A percentile compares a stretch with the other conserved stretches of the same genome.
These are phyloP conservation scores for Dactylorhiza incarnata DNA, from an alignment of 106 monocot genomes.

Conservation along the genomic window DNA sequence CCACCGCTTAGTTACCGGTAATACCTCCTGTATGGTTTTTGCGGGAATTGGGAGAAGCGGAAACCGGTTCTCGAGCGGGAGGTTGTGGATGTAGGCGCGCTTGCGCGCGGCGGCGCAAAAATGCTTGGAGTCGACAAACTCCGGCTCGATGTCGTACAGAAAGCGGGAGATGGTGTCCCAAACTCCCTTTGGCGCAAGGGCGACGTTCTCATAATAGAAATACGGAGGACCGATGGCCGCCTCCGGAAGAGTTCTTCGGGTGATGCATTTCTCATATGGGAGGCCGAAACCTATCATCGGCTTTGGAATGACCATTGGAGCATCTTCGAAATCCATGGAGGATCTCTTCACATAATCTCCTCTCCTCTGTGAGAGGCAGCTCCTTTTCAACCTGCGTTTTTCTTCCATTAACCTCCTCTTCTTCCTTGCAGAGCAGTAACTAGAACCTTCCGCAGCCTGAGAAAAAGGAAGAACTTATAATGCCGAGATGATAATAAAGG, in stretches of 20 bases:
- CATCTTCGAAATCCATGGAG: neutral
- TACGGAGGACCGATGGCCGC: conserved; percentile 68
- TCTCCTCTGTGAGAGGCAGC: conserved; percentile 5
- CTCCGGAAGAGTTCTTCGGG: conserved; percentile 44
- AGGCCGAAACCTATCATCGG: conserved; percentile 85
- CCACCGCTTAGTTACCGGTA: conserved; percentile 45
- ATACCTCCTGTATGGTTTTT: conserved; percentile 38
- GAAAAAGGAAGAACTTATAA: neutral
- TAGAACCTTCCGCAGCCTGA: neutral
- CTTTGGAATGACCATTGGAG: conserved; percentile 28
- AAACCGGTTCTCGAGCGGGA: conserved; percentile 43
- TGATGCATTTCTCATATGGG: conserved; percentile 27
- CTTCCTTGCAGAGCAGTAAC: neutral
- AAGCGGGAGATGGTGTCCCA: conserved; percentile 66
- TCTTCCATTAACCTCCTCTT: conserved; percentile 6
- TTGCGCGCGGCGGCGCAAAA: conserved; percentile 64
- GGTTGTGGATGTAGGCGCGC: conserved; percentile 61
- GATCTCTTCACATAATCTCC: conserved; percentile 3
- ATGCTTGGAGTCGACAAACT: conserved; percentile 61
- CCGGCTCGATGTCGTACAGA: conserved; percentile 45
- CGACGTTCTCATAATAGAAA: conserved; percentile 89
- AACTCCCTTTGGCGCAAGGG: conserved; percentile 70
- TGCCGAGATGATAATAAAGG: neutral
- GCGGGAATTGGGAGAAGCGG: conserved; percentile 43
- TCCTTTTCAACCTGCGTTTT: neutral